Evolutionary conservation across 768 basidiomycete species (phyloP).

Genomic region (Brasilioporus rufonigricans): DNA sequence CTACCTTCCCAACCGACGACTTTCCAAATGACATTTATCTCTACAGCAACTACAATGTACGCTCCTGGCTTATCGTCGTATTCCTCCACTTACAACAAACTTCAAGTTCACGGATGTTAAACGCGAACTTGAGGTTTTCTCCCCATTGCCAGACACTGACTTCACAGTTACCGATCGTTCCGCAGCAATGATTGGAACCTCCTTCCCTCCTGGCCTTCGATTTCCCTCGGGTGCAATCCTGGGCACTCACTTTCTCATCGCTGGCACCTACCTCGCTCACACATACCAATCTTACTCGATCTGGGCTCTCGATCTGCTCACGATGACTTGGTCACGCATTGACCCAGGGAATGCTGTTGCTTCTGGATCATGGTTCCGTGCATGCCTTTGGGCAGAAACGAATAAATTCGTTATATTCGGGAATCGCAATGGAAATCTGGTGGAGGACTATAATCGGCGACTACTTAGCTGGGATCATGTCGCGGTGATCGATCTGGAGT

Average conservation of each 20-base stretch:
- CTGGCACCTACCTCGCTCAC: constrained; percentile 93
- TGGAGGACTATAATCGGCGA: constrained; percentile 90
- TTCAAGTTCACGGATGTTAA: constrained; percentile 89
- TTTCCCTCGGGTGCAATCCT: constrained; percentile 95
- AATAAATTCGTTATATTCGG: constrained; percentile 92
- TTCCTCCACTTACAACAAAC: constrained; percentile 8
- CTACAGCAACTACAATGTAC: constrained; percentile 95
- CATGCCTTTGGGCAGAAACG: constrained; percentile 79
- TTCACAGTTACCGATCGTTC: constrained; percentile 84
- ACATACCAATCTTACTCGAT: constrained; percentile 94
- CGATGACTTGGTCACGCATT: constrained; percentile 83
- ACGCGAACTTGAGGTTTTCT: constrained; percentile 90
- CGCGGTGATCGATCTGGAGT: constrained; percentile 86
- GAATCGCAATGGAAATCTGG: constrained; percentile 81
- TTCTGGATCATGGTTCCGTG: constrained; percentile 93
- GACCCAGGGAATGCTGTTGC: constrained; percentile 85
- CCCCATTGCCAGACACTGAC: constrained; percentile 70
- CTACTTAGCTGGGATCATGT: constrained; percentile 91
- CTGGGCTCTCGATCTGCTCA: constrained; percentile 87
- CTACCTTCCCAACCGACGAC: constrained; percentile 66
- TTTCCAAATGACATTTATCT: constrained; percentile 84
- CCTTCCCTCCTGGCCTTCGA: constrained; percentile 90
- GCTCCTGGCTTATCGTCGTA: constrained; percentile 25
- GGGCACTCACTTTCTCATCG: constrained; percentile 88
- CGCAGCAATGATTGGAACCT: constrained; percentile 70